A percentile compares a stretch with the other conserved stretches of the same genome.
These are phyloP conservation scores for Ophiostoma piceae DNA, from an alignment of 2,329 filamentous ascomycete species.

Conservation along the genomic window DNA sequence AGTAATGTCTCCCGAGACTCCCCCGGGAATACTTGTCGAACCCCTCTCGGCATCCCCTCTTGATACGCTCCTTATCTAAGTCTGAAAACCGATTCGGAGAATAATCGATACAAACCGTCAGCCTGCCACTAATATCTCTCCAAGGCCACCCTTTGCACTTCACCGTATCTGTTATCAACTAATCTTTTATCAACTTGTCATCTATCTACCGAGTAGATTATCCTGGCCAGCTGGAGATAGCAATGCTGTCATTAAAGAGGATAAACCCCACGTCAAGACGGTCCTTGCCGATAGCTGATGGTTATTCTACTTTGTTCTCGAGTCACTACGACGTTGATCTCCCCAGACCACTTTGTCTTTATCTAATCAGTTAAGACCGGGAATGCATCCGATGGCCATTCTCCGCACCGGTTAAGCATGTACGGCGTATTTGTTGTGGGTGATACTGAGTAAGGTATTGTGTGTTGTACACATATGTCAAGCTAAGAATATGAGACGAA, in stretches of 20 bases:
- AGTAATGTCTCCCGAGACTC: background rate
- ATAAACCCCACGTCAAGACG: background rate
- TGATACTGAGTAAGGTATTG: too few species aligned
- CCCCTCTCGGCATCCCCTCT: background rate
- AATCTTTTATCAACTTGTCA: background rate
- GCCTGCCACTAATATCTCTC: background rate
- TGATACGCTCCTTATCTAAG: background rate
- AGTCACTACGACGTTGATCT: background rate
- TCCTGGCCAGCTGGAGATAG: background rate
- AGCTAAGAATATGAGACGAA: too few species aligned
- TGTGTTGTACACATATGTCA: too few species aligned
- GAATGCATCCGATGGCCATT: background rate
- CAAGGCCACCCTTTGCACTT: background rate
- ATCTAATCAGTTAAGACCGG: background rate
- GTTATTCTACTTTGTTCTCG: background rate
- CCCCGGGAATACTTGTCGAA: background rate
- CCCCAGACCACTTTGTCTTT: background rate
- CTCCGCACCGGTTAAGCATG: background rate
- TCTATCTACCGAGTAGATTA: background rate
- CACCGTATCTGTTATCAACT: background rate
- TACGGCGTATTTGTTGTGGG: too few species aligned
- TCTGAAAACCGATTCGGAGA: background rate
- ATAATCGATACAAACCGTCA: background rate
- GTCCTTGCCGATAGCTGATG: background rate
- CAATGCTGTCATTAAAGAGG: background rate